Base-by-base conservation (phyloP, 2,329 filamentous ascomycete genomes). In the Nothopassalora personata region DNA sequence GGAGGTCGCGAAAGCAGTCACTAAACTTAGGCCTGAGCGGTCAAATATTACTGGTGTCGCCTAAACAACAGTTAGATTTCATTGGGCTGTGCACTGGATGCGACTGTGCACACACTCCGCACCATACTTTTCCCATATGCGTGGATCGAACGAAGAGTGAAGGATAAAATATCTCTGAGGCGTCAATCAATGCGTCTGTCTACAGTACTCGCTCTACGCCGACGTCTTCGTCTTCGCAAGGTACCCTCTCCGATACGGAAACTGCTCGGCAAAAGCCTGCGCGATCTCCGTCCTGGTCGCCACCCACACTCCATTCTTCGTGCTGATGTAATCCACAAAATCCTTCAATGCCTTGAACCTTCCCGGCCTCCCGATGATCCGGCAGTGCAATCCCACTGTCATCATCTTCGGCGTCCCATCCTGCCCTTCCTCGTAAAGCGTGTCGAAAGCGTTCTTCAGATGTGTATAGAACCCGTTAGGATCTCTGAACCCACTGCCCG, bases 351-450 rank as follows among this genome's bases (percentile, higher is more conserved):
- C 81, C 49, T 73, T 75, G 60, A 80, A 80, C 1, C 81, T 72
- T 4, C 79, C 81, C 0, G 81, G 81, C 34, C 79, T 75, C 0
- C 81, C 81, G 48, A 81, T 77, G 56, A 81, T 80, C 5, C 80
- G 75, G 60, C 79, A 81, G 66, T 83, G 81, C 39, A 83, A 67
- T 1, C 78, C 80, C 28, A 83, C 75, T 0, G 81, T 83, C 81
- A 84, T 83, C 81, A 83, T 83, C 71, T 82, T 82, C 4, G 79
- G 79, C 59, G 67, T 68, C 0, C 80, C 80, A 11, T 74, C 73
- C 53, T 74, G 68, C 1, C 80, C 80, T 61, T 83, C 80, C 48
- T 80, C 79, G 58, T 83, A 83, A 28, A 83, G 68, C 34, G 80
- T 77, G 65, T 84, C 81, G 50, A 84, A 83, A 0, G 81, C 78